These are phyloP conservation scores for Exophiala lecanii-corni DNA, from an alignment of 2,329 filamentous ascomycete genomes.

Conservation along the genomic window DNA sequence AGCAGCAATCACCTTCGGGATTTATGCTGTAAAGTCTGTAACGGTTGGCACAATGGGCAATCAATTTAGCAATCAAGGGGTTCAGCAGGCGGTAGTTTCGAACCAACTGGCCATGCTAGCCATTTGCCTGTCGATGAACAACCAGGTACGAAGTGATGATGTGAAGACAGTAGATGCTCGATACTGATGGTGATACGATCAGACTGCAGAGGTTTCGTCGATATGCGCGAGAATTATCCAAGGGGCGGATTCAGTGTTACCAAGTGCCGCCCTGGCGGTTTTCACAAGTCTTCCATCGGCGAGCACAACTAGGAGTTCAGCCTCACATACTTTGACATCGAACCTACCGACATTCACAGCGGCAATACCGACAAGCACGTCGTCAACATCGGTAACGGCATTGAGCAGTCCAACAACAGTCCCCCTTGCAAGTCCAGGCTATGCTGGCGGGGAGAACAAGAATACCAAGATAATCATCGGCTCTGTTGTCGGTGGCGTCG, in stretches of 20 bases:
- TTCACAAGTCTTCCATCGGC: not conserved
- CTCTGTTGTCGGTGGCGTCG: too few relatives aligned
- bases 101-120: not conserved
- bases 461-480: too few relatives aligned
- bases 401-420: too few relatives aligned
- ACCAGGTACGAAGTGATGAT: not conserved
- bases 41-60: not conserved
- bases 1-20: not conserved
- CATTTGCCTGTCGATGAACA: not conserved
- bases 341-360: too few relatives aligned
- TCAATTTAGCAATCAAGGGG: not conserved
- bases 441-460: too few relatives aligned
- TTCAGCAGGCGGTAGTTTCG: not conserved
- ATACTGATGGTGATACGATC: not conserved
- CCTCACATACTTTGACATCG: too few relatives aligned
- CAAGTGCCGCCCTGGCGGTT: not conserved
- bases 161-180: too few relatives aligned
- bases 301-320: not conserved
- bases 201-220: not conserved
- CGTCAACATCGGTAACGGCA: too few relatives aligned
- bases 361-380: too few relatives aligned
- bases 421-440: too few relatives aligned
- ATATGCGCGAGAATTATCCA: not conserved
- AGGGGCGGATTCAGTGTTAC: not conserved
- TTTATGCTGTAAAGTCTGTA: not conserved